Evolutionary conservation across 1,139 yeast genomes (phyloP).

Genomic region (Saccharomyces hybrid): DNA sequence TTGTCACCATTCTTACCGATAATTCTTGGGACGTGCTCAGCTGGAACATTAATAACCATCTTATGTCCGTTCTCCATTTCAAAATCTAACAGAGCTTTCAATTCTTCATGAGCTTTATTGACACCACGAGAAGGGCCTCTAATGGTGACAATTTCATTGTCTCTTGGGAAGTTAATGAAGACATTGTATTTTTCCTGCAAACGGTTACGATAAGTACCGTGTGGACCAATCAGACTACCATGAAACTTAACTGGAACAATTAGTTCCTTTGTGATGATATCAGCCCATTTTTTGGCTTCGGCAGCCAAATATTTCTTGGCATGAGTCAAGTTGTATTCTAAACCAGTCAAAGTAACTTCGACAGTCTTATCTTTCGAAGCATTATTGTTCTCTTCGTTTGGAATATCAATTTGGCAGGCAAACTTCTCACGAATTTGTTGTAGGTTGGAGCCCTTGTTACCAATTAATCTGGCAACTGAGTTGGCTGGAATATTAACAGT

Average conservation of each 20-base stretch:
- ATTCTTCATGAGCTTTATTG: slow-evolving; percentile 76
- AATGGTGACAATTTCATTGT: slow-evolving; percentile 61
- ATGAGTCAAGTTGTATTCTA: slow-evolving; percentile 70
- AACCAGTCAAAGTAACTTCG: slow-evolving; percentile 60
- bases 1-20: slow-evolving; percentile 87
- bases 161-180: slow-evolving; percentile 64
- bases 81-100: slow-evolving; percentile 73
- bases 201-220: slow-evolving; percentile 75
- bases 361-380: slow-evolving; percentile 41
- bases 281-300: slow-evolving; percentile 72
- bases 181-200: slow-evolving; percentile 87
- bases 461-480: slow-evolving; percentile 74
- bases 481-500: slow-evolving; percentile 56
- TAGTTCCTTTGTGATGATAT: slow-evolving; percentile 60
- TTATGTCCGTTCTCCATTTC: slow-evolving; percentile 82
- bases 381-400: slow-evolving; percentile 22
- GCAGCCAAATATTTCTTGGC: slow-evolving; percentile 54
- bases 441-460: slow-evolving; percentile 76
- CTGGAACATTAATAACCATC: slow-evolving; percentile 57
- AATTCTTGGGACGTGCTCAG: slow-evolving; percentile 67
- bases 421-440: slow-evolving; percentile 66
- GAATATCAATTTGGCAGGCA: slow-evolving; percentile 71
- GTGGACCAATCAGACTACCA: slow-evolving; percentile 76
- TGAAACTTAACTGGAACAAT: slow-evolving; percentile 73
- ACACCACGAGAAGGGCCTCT: slow-evolving; percentile 93